A percentile compares a stretch with the other conserved stretches of the same genome.
phyloP scores from a whole-genome alignment of 192 early-diverging fungal species.

The Backusella parvicylindrica region DNA sequence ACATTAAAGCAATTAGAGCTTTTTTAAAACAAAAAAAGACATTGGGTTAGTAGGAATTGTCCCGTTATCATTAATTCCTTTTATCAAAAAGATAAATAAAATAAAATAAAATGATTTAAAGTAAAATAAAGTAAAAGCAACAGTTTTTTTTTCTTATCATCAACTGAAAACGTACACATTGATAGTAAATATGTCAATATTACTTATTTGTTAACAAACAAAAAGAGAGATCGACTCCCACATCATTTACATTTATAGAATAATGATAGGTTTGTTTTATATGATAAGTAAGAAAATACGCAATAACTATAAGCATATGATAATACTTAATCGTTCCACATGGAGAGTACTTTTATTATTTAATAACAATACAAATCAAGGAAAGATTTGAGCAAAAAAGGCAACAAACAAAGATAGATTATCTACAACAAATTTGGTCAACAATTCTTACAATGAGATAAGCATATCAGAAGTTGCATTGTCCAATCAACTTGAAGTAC shows the following conservation, averaged over 20 bases:
- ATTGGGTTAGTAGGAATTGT: background rate
- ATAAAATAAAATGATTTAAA: background rate
- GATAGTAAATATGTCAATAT: background rate
- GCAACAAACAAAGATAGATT: conserved; percentile 2
- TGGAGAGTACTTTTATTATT: background rate
- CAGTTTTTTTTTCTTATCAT: background rate
- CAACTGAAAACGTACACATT: background rate
- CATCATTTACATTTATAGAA: background rate
- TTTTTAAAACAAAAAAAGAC: background rate
- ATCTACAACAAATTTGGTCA: background rate
- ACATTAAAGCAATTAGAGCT: conserved; percentile 32
- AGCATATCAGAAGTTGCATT: background rate
- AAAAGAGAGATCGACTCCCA: background rate
- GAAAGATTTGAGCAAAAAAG: background rate
- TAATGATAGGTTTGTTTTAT: background rate
- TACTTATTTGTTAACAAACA: background rate
- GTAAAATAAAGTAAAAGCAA: background rate
- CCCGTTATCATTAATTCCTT: background rate
- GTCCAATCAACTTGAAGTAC: background rate
- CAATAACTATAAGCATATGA: background rate
- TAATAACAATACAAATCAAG: background rate
- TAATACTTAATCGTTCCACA: background rate
- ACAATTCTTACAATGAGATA: background rate
- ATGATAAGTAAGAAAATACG: background rate
- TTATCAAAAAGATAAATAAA: background rate